Evolutionary conservation across 208 protist species (phyloP).

Genomic region (Crithidia thermophila): DNA sequence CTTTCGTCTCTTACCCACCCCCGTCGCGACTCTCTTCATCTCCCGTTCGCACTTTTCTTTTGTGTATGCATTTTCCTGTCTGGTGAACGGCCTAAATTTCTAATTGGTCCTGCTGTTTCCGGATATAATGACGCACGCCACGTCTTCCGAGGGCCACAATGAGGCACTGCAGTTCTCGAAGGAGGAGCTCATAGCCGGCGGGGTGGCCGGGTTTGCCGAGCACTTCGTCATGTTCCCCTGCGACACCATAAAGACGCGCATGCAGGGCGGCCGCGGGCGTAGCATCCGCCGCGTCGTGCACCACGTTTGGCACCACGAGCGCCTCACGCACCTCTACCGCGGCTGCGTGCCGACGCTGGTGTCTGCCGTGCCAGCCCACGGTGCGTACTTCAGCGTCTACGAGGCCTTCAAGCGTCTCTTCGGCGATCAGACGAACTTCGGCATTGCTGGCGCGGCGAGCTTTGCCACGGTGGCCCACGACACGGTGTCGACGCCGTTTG

Average conservation of each 20-base stretch:
- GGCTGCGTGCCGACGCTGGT: conserved; percentile 81
- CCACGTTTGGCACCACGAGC: conserved; percentile 57
- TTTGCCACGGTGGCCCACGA: conserved; percentile 90
- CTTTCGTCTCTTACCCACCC: neutral
- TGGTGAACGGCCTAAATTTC: neutral
- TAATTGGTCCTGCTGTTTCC: no score
- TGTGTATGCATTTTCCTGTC: neutral
- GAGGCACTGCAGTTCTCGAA: conserved; percentile 43
- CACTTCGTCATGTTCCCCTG: conserved; percentile 95
- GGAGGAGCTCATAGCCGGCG: conserved; percentile 75
- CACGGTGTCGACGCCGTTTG: conserved; percentile 91
- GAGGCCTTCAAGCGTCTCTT: conserved; percentile 86
- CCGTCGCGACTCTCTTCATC: neutral
- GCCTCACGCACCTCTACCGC: conserved; percentile 76
- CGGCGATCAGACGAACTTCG: conserved; percentile 43
- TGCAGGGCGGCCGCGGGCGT: conserved; percentile 56
- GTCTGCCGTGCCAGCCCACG: conserved; percentile 92
- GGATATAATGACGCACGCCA: conserved; percentile 29
- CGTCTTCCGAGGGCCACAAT: conserved; percentile 16
- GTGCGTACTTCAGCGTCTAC: conserved; percentile 92
- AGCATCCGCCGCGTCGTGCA: conserved; percentile 37
- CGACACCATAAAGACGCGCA: conserved; percentile 94
- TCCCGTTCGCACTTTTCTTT: neutral
- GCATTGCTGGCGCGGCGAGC: conserved; percentile 54
- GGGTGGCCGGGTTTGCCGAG: conserved; percentile 87